A percentile compares a stretch with the other conserved stretches of the same genome.
These are phyloP conservation scores for Chiua virens DNA, from an alignment of 768 basidiomycete species.

Conservation along the genomic window DNA sequence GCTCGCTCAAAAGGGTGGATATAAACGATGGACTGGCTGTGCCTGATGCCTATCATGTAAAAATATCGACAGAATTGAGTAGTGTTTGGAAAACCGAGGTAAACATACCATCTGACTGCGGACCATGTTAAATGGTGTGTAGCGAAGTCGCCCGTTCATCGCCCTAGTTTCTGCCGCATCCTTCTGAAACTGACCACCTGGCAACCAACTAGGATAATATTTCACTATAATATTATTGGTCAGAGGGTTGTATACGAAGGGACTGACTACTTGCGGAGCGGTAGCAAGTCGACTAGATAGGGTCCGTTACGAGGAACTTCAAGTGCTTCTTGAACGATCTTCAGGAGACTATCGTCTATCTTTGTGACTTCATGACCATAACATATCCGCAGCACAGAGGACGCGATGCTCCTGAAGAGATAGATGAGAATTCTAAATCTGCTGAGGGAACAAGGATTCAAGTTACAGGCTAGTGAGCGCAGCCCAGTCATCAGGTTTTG, in stretches of 20 bases:
- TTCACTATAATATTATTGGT: conserved; percentile 1
- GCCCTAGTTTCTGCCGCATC: conserved; percentile 1
- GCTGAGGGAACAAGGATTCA: not conserved
- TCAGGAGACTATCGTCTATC: conserved; percentile 1
- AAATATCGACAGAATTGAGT: too few relatives aligned
- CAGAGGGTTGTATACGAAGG: not conserved
- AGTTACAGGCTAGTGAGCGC: not conserved
- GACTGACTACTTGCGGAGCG: not conserved
- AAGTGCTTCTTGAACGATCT: conserved; percentile 3
- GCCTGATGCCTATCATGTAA: not conserved
- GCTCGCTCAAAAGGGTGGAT: conserved; percentile 11
- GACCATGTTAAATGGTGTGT: conserved; percentile 9
- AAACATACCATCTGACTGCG: conserved; percentile 5
- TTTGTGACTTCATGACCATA: conserved; percentile 6
- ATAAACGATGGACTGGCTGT: conserved; percentile 8
- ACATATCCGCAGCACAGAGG: not conserved
- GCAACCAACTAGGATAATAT: conserved; percentile 17
- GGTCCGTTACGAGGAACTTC: not conserved
- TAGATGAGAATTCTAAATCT: not conserved
- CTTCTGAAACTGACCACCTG: conserved; percentile 10
- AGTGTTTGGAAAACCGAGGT: too few relatives aligned
- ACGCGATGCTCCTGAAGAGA: not conserved
- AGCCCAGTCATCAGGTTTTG: not conserved
- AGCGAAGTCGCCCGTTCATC: not conserved
- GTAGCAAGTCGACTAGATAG: conserved; percentile 10